A percentile compares a stretch with the other conserved stretches of the same genome.
These are phyloP conservation scores for Cryomyces antarcticus DNA, from an alignment of 495 filamentous ascomycete species.

Conservation along the genomic window DNA sequence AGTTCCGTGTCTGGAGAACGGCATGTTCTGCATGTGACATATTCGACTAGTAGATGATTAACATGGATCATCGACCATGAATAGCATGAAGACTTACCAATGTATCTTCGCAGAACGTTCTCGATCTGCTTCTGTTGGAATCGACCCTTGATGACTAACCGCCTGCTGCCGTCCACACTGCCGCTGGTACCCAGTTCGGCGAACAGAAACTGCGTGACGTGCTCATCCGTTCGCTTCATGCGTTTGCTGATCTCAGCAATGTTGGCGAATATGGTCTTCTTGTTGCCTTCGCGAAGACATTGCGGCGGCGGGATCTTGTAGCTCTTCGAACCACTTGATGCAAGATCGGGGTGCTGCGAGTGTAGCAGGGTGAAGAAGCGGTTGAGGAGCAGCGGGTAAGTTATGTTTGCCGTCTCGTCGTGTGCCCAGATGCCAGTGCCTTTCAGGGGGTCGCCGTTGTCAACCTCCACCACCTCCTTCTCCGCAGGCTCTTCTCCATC, in stretches of 20 bases:
- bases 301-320: constrained; percentile 99
- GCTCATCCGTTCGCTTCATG: constrained; percentile 95
- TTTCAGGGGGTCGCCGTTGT: constrained; percentile 53
- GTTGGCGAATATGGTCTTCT: constrained; percentile 99
- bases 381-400: constrained; percentile 62
- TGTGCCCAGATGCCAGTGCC: constrained; percentile 92
- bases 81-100: constrained; percentile 39
- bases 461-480: constrained; percentile 24
- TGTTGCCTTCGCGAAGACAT: constrained; percentile 97
- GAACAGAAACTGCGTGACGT: constrained; percentile 92
- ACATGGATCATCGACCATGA: not conserved
- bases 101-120: constrained; percentile 83
- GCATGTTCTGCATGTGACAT: constrained; percentile 86
- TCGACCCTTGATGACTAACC: constrained; percentile 93
- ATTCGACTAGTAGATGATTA: constrained; percentile 45
- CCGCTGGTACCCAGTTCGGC: constrained; percentile 94
- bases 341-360: constrained; percentile 84
- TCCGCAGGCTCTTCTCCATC: constrained; percentile 26
- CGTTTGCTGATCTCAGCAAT: constrained; percentile 78
- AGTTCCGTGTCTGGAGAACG: constrained; percentile 85
- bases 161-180: constrained; percentile 76
- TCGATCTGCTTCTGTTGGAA: constrained; percentile 98
- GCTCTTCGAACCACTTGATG: constrained; percentile 66
- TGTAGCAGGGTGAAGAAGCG: constrained; percentile 87
- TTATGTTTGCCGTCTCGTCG: constrained; percentile 51